Conservation (phyloP, 306 rosid species). For the Corylus avellana region DNA sequence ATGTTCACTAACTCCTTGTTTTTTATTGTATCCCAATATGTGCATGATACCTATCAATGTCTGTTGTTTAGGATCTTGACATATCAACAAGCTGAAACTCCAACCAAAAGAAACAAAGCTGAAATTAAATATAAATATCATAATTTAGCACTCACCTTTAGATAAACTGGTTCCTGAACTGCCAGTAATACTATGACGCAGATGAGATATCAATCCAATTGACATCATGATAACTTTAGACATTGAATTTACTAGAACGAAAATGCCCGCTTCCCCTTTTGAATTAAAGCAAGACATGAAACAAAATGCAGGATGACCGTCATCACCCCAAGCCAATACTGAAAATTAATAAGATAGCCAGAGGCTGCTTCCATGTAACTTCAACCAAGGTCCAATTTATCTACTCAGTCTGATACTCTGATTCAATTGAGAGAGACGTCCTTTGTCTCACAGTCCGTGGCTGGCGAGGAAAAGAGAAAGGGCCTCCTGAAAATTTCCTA, state of each 20-base stretch:
- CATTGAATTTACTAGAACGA: background rate
- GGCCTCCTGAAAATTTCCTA: conserved; percentile 66
- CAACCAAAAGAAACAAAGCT: background rate
- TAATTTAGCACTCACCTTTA: conserved; percentile 10
- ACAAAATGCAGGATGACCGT: background rate
- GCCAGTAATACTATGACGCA: conserved; percentile 1
- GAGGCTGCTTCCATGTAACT: background rate
- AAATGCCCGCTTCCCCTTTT: background rate
- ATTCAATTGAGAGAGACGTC: conserved; percentile 62
- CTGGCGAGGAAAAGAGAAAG: conserved; percentile 97
- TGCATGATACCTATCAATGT: background rate
- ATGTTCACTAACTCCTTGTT: background rate
- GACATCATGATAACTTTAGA: background rate
- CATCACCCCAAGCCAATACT: background rate
- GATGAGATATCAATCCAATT: background rate
- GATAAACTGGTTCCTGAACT: background rate
- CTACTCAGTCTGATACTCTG: conserved; percentile 86
- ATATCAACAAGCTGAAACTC: background rate
- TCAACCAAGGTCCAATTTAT: conserved; percentile 15
- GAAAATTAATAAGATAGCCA: background rate
- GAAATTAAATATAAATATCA: background rate
- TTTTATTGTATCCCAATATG: background rate
- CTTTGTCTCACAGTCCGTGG: conserved; percentile 91
- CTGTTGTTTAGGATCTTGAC: background rate
- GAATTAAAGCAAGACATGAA: background rate